Percentiles rank a stretch among this genome's conserved stretches.
These are phyloP conservation scores for Penicillium pancosmium DNA, from an alignment of 495 filamentous ascomycete species.

Conservation along the genomic window DNA sequence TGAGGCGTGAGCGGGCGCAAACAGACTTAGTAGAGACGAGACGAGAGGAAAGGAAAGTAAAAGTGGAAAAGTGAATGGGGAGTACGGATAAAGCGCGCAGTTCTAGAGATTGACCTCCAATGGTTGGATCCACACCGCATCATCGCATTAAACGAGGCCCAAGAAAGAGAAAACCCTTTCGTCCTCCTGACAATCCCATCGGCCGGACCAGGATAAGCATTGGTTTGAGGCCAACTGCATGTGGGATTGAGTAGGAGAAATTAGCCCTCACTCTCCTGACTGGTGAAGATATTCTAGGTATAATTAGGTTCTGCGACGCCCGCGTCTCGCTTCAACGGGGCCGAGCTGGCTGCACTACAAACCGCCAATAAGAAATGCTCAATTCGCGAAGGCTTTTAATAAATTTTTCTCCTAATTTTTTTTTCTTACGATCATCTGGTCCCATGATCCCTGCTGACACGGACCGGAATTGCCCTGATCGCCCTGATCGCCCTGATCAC, in stretches of 20 bases:
- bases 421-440: not conserved
- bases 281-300: not conserved
- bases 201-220: not conserved
- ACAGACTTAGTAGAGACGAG: too few species aligned
- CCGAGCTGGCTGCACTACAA: not conserved
- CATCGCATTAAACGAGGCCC: too few species aligned
- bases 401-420: not conserved
- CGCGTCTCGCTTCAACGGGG: not conserved
- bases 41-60: too few species aligned
- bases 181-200: not conserved
- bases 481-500: slow-evolving; percentile 1
- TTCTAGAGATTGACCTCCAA: too few species aligned
- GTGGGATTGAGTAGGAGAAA: not conserved
- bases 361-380: not conserved
- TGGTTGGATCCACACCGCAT: too few species aligned
- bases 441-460: not conserved
- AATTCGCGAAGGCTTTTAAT: not conserved
- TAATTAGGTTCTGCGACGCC: not conserved
- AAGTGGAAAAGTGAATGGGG: too few species aligned
- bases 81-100: too few species aligned
- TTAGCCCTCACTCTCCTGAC: not conserved
- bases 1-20: too few species aligned
- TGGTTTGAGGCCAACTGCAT: not conserved
- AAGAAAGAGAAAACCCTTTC: too few species aligned
- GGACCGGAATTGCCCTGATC: not conserved